These are phyloP conservation scores for Kwoniella mangroviensis DNA, from an alignment of 768 basidiomycete genomes.

Conservation along the genomic window DNA sequence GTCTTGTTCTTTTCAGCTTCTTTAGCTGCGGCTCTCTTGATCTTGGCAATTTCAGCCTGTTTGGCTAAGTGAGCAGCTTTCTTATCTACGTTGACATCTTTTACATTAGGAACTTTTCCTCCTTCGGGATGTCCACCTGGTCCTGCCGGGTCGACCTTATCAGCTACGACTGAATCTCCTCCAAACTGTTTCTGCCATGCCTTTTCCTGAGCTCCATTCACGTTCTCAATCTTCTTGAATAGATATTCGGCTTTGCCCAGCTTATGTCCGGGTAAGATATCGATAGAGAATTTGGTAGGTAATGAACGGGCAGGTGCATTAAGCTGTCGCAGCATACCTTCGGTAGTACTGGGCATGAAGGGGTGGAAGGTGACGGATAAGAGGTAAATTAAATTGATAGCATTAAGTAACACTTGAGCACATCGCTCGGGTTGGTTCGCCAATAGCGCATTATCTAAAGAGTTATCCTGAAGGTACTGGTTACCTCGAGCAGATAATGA, in stretches of 20 bases:
- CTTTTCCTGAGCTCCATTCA: conserved; percentile 62
- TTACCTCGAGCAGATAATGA: conserved; percentile 85
- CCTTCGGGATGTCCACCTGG: conserved; percentile 59
- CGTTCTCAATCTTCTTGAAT: conserved; percentile 90
- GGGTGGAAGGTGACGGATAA: conserved; percentile 85
- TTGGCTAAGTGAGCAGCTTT: conserved; percentile 50
- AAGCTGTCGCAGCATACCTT: conserved; percentile 78
- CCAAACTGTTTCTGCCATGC: conserved; percentile 80
- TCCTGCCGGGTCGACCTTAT: conserved; percentile 46
- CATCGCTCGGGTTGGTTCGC: conserved; percentile 79
- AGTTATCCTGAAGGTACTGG: conserved; percentile 88
- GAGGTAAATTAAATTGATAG: conserved; percentile 89
- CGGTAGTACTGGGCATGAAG: conserved; percentile 92
- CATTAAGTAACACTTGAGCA: conserved; percentile 85
- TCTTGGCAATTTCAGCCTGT: conserved; percentile 61
- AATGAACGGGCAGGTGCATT: conserved; percentile 85
- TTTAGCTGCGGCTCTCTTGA: conserved; percentile 60
- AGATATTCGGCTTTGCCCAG: conserved; percentile 86
- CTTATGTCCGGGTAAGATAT: conserved; percentile 82
- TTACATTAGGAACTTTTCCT: conserved; percentile 58
- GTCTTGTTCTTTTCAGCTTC: conserved; percentile 64
- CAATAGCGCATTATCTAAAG: conserved; percentile 87
- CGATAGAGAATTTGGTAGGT: conserved; percentile 71
- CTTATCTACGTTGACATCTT: conserved; percentile 44
- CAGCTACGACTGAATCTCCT: conserved; percentile 61